Base-by-base conservation (phyloP, 441 rosid genomes). In the Euphorbia schlechtendalii region DNA sequence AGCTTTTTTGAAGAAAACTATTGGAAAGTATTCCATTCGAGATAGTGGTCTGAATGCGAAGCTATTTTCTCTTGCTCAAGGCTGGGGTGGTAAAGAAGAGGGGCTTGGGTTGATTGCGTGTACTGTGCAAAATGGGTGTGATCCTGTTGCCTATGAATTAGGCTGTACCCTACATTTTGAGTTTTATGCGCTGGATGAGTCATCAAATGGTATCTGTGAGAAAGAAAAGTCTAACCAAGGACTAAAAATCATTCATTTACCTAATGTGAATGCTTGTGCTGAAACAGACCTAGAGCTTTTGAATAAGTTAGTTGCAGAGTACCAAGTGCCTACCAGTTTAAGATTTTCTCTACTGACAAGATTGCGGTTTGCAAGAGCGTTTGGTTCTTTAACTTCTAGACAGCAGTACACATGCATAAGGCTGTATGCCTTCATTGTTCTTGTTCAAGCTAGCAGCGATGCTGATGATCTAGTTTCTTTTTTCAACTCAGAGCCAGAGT, bases 71-170 rank as follows among this genome's bases (percentile, higher is more conserved):
- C 88, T 94, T 76, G 96, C 98, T n/a, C 99, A 91, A 83, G 99
- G 99, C 68, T 94, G 98, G 99, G 99, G 99, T 7, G 94, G 96
- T 59, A 91, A 94, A 77, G 99, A 94, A 74, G 98, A 89, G 86
- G 99, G 99, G 62, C 96, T 94, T 59, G 99, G 98, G 69, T 80
- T 94, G 74, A 80, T 82, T 74, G 84, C 88, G 45, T 89, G 96
- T 83, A 79, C 94, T 73, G 71, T 86, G 46, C 79, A 77, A 68
- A 76, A 82, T 74, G 84, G 76, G 64, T 84, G 88, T 75, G 96
- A 94, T 60, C 80, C 80, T 61, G 70, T 83, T 59, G 88, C 94
- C 28, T 81, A 79, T 78, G 89, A 84, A 81, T 77, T 94, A 65
- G 99, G 99, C 10, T 91, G 88, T 77, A 89, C 96, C 54, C 88